Evolutionary conservation across 2,329 filamentous ascomycete species (phyloP), one percentile per base, ranked within the genome.

Genomic region (Delphinella strobiligena): DNA sequence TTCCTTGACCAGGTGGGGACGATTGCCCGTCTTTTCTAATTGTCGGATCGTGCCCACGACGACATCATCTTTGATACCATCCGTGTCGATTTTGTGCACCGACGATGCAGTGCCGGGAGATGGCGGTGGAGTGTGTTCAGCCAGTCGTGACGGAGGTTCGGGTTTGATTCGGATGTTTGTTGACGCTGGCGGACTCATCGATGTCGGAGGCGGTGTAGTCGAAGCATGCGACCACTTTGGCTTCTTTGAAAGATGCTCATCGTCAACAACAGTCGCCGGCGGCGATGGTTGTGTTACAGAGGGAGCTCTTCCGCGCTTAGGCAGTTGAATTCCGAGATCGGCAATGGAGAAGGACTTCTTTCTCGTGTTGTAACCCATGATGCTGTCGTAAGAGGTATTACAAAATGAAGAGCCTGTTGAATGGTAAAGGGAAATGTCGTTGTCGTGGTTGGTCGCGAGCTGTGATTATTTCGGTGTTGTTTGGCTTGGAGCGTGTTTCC

Each of bases 301-400:
- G 30, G 42, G 45, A 30, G 51, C 49, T 39, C 55, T 48, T 29
- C 71, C 71, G 47, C 67, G 61, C 53, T 69, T 71, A 40, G 77
- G 77, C 39, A 95, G 71, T 54, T 91, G 84, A 53, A 96, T 94
- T 60, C 91, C 91, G 54, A 96, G 74, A 50, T 87, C 93, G 45
- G 86, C 83, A 56, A 96, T 71, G 47, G 88, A 95, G 50, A 98
- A 70, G 57, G 87, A 94, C 71, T 96, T 96, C 63, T 88, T 81
- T 65, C 89, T 83, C 51, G 89, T 96, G 64, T 95, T 94, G 72
- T 95, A 95, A 58, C 82, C 82, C 86, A 94, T 94, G 54, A 52
- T 66, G 53, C n/a, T 48, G 30, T 34, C 33, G 37, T 40, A 12
- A 31, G 16, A 19, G 15, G 14, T 18, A 11, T 14, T 14, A n/a